Conservation (phyloP, 1,139 yeast species). For the Zygotorulaspora mrakii region DNA sequence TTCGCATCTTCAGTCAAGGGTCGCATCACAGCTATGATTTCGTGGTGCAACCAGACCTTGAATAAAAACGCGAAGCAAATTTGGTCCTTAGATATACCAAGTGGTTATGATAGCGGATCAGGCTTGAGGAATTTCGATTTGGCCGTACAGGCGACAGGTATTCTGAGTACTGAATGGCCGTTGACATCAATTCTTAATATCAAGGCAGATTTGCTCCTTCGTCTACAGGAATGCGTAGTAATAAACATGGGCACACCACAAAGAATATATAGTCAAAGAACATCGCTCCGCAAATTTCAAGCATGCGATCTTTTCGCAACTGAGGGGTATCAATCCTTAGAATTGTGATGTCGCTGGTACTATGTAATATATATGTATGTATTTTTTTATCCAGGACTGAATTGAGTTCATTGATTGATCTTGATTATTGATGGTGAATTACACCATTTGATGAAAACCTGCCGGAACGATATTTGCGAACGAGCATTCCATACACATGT, state of each 20-base stretch:
- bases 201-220: conserved; percentile 43
- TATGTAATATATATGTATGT: conserved; percentile 3
- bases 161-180: conserved; percentile 74
- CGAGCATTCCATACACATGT: too few species aligned
- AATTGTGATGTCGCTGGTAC: conserved; percentile 9
- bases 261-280: conserved; percentile 30
- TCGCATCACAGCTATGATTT: conserved; percentile 40
- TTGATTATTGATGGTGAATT: too few species aligned
- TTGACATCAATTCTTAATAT: conserved; percentile 57
- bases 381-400: too few species aligned
- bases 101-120: conserved; percentile 82
- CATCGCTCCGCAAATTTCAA: conserved; percentile 34
- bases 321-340: conserved; percentile 23
- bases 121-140: conserved; percentile 47
- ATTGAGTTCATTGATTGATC: too few species aligned
- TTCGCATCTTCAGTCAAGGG: conserved; percentile 15
- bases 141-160: conserved; percentile 36
- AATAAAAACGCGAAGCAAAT: conserved; percentile 47
- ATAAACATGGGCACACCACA: conserved; percentile 74
- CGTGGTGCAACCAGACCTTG: conserved; percentile 58
- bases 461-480: too few species aligned
- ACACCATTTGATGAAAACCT: too few species aligned
- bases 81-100: conserved; percentile 74
- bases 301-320: conserved; percentile 31
- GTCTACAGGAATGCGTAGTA: conserved; percentile 40